These are phyloP conservation scores for Nitzschia putrida DNA, from an alignment of 108 stramenopile species.

Conservation along the genomic window DNA sequence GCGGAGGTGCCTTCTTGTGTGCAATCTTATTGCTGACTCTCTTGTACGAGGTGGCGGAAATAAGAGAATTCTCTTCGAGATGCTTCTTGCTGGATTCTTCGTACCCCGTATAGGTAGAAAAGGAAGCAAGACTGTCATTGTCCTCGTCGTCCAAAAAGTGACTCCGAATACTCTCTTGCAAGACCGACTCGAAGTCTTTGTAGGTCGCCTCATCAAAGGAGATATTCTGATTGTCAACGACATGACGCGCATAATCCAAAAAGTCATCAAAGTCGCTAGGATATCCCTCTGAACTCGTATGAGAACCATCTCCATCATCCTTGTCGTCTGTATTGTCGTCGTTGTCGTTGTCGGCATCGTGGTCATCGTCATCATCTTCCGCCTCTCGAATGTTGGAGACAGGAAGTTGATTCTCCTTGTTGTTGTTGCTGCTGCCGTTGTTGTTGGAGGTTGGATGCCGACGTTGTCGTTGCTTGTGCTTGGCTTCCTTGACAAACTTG, in stretches of 20 bases:
- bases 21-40: constrained; percentile 5
- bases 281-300: neutral
- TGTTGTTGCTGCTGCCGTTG: neutral
- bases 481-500: neutral
- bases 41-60: neutral
- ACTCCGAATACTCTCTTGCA: constrained; percentile 10
- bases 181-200: constrained; percentile 16
- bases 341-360: neutral
- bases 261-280: constrained; percentile 29
- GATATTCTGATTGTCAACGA: constrained; percentile 18
- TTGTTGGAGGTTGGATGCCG: too few species aligned
- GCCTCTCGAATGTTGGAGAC: neutral
- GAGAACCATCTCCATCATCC: too few species aligned
- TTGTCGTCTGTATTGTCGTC: neutral
- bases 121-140: constrained; percentile 13
- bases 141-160: constrained; percentile 22
- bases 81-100: neutral
- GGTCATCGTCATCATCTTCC: neutral
- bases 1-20: too few species aligned
- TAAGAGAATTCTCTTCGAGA: constrained; percentile 10
- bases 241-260: constrained; percentile 29
- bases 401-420: neutral
- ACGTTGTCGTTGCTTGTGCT: neutral
- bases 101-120: constrained; percentile 7
- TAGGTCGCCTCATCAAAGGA: constrained; percentile 22